Conservation (phyloP, 2,329 filamentous ascomycete species). For the Fusarium palustre region DNA sequence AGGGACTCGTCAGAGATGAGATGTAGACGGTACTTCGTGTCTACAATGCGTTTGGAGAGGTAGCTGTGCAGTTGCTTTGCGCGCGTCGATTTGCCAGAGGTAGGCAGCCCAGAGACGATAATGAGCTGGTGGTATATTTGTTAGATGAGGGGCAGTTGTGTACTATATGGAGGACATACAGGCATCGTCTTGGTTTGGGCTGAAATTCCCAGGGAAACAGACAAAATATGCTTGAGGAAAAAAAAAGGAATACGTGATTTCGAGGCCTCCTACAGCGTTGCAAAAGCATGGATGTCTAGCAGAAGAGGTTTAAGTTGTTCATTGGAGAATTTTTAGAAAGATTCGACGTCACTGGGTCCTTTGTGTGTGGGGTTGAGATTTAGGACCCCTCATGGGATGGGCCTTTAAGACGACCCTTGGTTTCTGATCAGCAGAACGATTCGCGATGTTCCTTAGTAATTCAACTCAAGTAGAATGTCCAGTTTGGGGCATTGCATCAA, state of each 20-base stretch:
- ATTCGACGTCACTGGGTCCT: conserved; percentile 31
- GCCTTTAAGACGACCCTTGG: conserved; percentile 13
- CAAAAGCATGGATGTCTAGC: neutral
- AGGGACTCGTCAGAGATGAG: conserved; percentile 80
- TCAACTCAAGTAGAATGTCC: neutral
- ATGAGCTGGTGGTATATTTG: conserved; percentile 64
- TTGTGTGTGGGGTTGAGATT: conserved; percentile 14
- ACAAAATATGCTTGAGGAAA: neutral
- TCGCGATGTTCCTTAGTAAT: neutral
- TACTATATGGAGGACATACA: conserved; percentile 26
- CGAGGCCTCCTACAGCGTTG: neutral
- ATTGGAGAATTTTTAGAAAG: conserved; percentile 27
- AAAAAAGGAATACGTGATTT: neutral
- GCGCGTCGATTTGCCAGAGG: conserved; percentile 75
- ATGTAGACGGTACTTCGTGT: conserved; percentile 72
- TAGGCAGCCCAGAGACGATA: conserved; percentile 74
- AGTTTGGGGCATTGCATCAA: neutral
- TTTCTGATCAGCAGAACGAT: conserved; percentile 6
- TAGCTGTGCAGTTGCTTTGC: conserved; percentile 74
- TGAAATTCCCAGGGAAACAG: neutral
- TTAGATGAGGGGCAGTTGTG: conserved; percentile 24
- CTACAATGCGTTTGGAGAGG: conserved; percentile 68
- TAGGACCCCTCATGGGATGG: neutral
- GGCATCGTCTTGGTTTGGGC: conserved; percentile 37
- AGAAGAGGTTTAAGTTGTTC: conserved; percentile 16